A percentile compares a stretch with the other conserved stretches of the same genome.
These are phyloP conservation scores for Chalciporus chontae DNA, from an alignment of 768 basidiomycete genomes.

Conservation along the genomic window DNA sequence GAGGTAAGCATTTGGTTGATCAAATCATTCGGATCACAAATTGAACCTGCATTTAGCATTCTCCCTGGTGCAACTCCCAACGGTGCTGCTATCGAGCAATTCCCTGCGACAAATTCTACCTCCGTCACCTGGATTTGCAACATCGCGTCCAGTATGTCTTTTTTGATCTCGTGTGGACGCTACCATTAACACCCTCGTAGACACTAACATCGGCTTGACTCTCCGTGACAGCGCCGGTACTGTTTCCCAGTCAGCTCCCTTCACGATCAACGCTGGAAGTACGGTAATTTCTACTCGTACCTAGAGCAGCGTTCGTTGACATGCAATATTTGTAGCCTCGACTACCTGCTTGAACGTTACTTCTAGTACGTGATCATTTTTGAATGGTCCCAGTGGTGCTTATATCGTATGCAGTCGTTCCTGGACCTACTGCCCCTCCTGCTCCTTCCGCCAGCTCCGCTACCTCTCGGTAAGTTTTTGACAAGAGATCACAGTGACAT, in stretches of 20 bases:
- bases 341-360: slow-evolving; percentile 33
- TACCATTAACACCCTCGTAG: slow-evolving; percentile 24
- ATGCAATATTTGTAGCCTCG: slow-evolving; percentile 29
- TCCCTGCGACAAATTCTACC: slow-evolving; percentile 39
- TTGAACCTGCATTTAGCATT: slow-evolving; percentile 39
- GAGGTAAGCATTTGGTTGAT: slow-evolving; percentile 32
- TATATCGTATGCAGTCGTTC: slow-evolving; percentile 17
- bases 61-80: slow-evolving; percentile 46
- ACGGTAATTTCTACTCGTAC: slow-evolving; percentile 24
- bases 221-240: slow-evolving; percentile 60
- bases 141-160: slow-evolving; percentile 37
- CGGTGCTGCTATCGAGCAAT: slow-evolving; percentile 42
- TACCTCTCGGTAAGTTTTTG: slow-evolving; percentile 17
- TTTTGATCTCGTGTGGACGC: background rate
- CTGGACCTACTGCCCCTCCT: slow-evolving; percentile 19
- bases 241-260: slow-evolving; percentile 45
- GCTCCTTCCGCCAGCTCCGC: slow-evolving; percentile 3
- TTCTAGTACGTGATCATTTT: slow-evolving; percentile 20
- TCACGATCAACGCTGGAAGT: slow-evolving; percentile 51
- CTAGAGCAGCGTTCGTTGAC: slow-evolving; percentile 5
- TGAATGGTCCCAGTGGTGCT: slow-evolving; percentile 10
- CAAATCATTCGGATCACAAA: background rate
- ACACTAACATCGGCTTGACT: slow-evolving; percentile 51
- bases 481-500: background rate
- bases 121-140: slow-evolving; percentile 56